Conservation (phyloP, 805 yeast genomes). For the Candida corydali region DNA sequence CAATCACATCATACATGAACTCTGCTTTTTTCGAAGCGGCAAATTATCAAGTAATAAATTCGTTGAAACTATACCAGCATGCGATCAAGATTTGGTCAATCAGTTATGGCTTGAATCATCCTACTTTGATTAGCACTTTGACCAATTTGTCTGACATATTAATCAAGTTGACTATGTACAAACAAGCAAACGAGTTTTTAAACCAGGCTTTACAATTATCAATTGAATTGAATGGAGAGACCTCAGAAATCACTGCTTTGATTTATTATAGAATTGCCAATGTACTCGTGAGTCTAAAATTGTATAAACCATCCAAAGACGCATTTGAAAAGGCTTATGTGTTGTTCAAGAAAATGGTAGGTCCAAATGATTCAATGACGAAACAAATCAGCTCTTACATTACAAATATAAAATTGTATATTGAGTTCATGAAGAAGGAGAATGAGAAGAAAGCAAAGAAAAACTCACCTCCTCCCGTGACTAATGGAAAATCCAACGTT, state of each 20-base stretch:
- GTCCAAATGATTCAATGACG: slow-evolving; percentile 64
- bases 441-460: slow-evolving; percentile 22
- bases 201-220: slow-evolving; percentile 51
- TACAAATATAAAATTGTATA: slow-evolving; percentile 48
- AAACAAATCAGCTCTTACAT: slow-evolving; percentile 66
- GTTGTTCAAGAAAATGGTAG: slow-evolving; percentile 54
- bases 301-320: slow-evolving; percentile 53
- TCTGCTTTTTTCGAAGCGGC: slow-evolving; percentile 68
- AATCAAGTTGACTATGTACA: slow-evolving; percentile 45
- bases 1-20: slow-evolving; percentile 67
- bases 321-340: slow-evolving; percentile 53
- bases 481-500: slow-evolving; percentile 14
- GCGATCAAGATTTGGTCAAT: slow-evolving; percentile 56
- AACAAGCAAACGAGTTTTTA: slow-evolving; percentile 51
- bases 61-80: slow-evolving; percentile 59
- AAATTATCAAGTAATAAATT: slow-evolving; percentile 53
- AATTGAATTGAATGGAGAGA: slow-evolving; percentile 48
- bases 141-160: slow-evolving; percentile 59
- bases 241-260: slow-evolving; percentile 59
- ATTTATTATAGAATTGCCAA: slow-evolving; percentile 56
- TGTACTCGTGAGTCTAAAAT: slow-evolving; percentile 47
- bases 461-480: slow-evolving; percentile 6
- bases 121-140: slow-evolving; percentile 62
- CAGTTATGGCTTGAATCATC: slow-evolving; percentile 62
- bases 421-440: slow-evolving; percentile 40